phyloP scores from a whole-genome alignment of 2,329 filamentous ascomycete species.

The Claviceps citrina region DNA sequence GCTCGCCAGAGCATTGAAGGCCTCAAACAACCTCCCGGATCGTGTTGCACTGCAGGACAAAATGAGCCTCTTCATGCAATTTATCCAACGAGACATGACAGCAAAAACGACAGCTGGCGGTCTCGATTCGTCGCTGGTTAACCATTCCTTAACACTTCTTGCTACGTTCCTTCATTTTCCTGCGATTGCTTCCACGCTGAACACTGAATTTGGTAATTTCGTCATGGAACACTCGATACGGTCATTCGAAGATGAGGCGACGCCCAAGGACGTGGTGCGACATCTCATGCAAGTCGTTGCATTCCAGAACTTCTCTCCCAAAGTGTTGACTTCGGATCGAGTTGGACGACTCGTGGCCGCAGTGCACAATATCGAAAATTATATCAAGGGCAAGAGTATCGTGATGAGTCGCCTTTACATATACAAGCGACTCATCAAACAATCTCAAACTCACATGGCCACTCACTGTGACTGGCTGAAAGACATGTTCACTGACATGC shows the following conservation, averaged over 20 bases:
- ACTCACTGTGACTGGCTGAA: conserved; percentile 63
- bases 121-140: conserved; percentile 54
- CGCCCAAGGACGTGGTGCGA: conserved; percentile 63
- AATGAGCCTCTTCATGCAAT: conserved; percentile 62
- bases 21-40: conserved; percentile 71
- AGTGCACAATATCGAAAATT: conserved; percentile 56
- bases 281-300: conserved; percentile 69
- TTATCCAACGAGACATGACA: conserved; percentile 68
- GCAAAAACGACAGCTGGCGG: conserved; percentile 39
- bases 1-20: conserved; percentile 58
- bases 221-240: conserved; percentile 68
- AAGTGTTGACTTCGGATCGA: conserved; percentile 57
- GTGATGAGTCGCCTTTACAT: conserved; percentile 61
- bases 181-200: conserved; percentile 52
- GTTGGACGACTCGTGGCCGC: conserved; percentile 55
- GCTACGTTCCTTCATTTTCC: conserved; percentile 61
- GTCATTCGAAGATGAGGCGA: conserved; percentile 49
- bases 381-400: conserved; percentile 67
- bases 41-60: conserved; percentile 57
- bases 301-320: conserved; percentile 61
- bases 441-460: conserved; percentile 56
- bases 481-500: conserved; percentile 67
- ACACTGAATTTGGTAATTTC: conserved; percentile 65
- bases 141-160: conserved; percentile 64
- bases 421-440: conserved; percentile 61